Conservation (phyloP, 768 basidiomycete species). For the Macrolepiota dolichaula region DNA sequence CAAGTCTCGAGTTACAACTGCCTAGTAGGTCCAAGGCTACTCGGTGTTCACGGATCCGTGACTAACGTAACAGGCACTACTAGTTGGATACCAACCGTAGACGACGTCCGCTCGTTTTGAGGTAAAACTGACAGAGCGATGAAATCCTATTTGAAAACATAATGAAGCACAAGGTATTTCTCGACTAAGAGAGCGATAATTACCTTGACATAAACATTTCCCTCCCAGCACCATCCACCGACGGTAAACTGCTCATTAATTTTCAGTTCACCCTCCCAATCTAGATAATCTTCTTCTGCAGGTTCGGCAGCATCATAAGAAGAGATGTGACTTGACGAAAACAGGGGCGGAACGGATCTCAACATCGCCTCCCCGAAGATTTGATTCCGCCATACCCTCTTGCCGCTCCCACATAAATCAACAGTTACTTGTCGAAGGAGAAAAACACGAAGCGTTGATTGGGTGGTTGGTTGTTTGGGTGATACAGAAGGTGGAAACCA, state of each 20-base stretch:
- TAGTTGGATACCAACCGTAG: constrained; percentile 37
- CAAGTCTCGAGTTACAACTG: background rate
- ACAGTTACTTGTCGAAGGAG: constrained; percentile 48
- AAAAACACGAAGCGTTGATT: constrained; percentile 33
- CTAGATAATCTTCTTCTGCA: constrained; percentile 42
- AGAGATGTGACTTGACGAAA: constrained; percentile 18
- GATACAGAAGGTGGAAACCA: background rate
- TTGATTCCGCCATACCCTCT: constrained; percentile 34
- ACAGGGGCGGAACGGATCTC: constrained; percentile 39
- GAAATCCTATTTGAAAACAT: constrained; percentile 43
- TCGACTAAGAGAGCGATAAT: constrained; percentile 1
- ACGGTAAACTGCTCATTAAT: constrained; percentile 32
- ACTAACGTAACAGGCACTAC: constrained; percentile 54
- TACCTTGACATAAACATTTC: constrained; percentile 40
- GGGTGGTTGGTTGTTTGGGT: background rate
- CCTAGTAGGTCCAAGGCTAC: background rate
- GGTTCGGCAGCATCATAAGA: constrained; percentile 18
- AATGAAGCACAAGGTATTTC: background rate
- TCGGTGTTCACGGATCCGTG: constrained; percentile 44
- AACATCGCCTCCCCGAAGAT: constrained; percentile 49
- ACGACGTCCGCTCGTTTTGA: constrained; percentile 27
- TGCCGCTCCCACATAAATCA: constrained; percentile 25
- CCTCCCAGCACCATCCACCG: constrained; percentile 46
- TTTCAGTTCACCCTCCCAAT: constrained; percentile 58
- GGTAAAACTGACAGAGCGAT: constrained; percentile 47